Conservation (phyloP, 2,329 filamentous ascomycete species). For the Fusarium cicatricum region DNA sequence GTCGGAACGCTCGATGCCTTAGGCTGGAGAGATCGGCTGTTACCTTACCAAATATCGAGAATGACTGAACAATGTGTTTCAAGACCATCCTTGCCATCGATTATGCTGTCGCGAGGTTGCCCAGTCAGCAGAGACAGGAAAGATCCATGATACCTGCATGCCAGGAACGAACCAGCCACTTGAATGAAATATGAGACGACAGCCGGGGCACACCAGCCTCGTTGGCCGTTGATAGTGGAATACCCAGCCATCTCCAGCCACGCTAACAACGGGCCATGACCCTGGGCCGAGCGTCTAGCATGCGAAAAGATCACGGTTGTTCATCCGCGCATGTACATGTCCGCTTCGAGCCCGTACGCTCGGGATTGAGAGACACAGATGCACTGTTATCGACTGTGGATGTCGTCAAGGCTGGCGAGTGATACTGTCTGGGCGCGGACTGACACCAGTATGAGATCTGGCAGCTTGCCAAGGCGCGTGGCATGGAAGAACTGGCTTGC, state of each 20-base stretch:
- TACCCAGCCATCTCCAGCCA: constrained; percentile 3
- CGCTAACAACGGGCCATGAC: too few species aligned
- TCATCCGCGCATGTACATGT: not conserved
- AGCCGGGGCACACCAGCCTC: not conserved
- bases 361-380: not conserved
- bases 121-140: constrained; percentile 1
- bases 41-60: too few species aligned
- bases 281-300: too few species aligned
- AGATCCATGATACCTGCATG: not conserved
- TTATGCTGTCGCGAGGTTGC: not conserved
- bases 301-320: not conserved
- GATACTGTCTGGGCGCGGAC: constrained; percentile 12
- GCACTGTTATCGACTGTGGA: not conserved
- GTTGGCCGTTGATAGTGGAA: constrained; percentile 12
- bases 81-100: not conserved
- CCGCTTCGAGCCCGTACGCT: constrained; percentile 2
- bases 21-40: not conserved
- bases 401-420: constrained; percentile 28
- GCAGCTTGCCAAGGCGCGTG: constrained; percentile 22
- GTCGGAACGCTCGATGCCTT: too few species aligned
- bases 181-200: not conserved
- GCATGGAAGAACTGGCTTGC: constrained; percentile 17
- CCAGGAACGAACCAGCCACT: constrained; percentile 9
- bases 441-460: constrained; percentile 23
- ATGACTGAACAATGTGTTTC: not conserved